Percentiles rank a stretch among this genome's conserved stretches.
Conservation (phyloP, 2,329 filamentous ascomycete species). For the Aspergillus candidus region DNA sequence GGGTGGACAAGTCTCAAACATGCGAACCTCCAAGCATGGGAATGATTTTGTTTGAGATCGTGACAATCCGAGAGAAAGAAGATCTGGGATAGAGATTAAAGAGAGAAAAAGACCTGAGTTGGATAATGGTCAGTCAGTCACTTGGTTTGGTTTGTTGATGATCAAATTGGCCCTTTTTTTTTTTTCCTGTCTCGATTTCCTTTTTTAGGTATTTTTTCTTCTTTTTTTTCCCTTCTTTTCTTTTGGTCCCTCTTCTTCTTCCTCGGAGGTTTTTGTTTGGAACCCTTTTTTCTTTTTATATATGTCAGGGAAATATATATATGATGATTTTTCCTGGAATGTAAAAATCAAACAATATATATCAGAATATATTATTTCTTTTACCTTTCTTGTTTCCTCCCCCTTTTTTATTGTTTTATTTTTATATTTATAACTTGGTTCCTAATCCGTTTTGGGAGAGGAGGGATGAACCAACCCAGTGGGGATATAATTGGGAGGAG, state of each 20-base stretch:
- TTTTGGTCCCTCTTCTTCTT: slow-evolving; percentile 14
- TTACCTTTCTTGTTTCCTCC: background rate
- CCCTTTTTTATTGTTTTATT: no score
- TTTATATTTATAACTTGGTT: slow-evolving; percentile 2
- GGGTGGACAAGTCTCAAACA: slow-evolving; percentile 16
- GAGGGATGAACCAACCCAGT: slow-evolving; percentile 13
- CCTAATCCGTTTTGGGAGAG: slow-evolving; percentile 9
- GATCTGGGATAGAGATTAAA: slow-evolving; percentile 8
- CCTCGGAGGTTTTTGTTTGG: slow-evolving; percentile 19
- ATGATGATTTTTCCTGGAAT: background rate
- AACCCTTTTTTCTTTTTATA: slow-evolving; percentile 8
- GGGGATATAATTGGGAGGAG: background rate
- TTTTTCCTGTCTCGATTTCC: background rate
- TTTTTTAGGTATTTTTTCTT: slow-evolving; percentile 7
- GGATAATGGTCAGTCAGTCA: slow-evolving; percentile 2
- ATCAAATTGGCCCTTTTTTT: slow-evolving; percentile 9
- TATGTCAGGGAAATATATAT: slow-evolving; percentile 2
- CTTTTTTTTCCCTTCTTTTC: slow-evolving; percentile 12
- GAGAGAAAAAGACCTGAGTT: slow-evolving; percentile 7
- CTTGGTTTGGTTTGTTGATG: slow-evolving; percentile 1
- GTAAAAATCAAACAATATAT: slow-evolving; percentile 1
- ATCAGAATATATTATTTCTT: slow-evolving; percentile 2
- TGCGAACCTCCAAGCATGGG: slow-evolving; percentile 18
- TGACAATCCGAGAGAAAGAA: slow-evolving; percentile 9
- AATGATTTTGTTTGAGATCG: slow-evolving; percentile 15